Conservation (phyloP, 2,329 filamentous ascomycete species). For the Penicillium sp. region DNA sequence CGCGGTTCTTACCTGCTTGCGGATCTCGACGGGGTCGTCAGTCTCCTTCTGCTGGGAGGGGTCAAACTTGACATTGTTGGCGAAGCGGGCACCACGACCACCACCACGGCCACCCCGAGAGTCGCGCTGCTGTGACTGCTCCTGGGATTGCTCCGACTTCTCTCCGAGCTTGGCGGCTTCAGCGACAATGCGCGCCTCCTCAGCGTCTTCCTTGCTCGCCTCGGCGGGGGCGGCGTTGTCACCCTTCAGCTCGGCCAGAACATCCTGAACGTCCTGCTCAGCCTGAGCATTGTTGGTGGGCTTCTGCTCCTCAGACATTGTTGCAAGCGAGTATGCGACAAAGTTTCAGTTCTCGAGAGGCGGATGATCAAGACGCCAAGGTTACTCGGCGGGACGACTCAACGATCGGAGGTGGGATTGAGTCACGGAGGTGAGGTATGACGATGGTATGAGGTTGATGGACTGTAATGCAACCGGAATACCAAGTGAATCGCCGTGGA, state of each 20-base stretch:
- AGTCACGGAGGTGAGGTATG: background rate
- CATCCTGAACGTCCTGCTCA: constrained; percentile 52
- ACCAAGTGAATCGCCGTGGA: background rate
- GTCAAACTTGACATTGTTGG: constrained; percentile 71
- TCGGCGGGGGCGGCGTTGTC: constrained; percentile 28
- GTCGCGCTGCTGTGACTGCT: constrained; percentile 33
- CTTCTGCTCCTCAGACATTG: constrained; percentile 42
- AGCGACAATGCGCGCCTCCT: constrained; percentile 44
- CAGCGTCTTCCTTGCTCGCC: constrained; percentile 32
- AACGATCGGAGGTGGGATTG: constrained; percentile 2
- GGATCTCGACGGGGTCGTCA: constrained; percentile 78
- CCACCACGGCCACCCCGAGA: constrained; percentile 24
- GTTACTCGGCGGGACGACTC: constrained; percentile 9
- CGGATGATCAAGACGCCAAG: constrained; percentile 4
- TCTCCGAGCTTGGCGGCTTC: constrained; percentile 42
- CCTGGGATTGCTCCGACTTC: constrained; percentile 42
- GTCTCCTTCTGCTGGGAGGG: constrained; percentile 69
- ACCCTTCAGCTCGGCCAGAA: constrained; percentile 50
- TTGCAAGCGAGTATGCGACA: constrained; percentile 8
- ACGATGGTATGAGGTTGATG: background rate
- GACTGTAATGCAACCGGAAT: background rate
- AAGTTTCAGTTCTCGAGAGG: background rate
- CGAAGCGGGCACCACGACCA: constrained; percentile 29
- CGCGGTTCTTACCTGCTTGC: constrained; percentile 68
- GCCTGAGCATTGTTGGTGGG: constrained; percentile 44